phyloP scores from a whole-genome alignment of 805 yeast genomes.

The Ogataea salicorniae region DNA sequence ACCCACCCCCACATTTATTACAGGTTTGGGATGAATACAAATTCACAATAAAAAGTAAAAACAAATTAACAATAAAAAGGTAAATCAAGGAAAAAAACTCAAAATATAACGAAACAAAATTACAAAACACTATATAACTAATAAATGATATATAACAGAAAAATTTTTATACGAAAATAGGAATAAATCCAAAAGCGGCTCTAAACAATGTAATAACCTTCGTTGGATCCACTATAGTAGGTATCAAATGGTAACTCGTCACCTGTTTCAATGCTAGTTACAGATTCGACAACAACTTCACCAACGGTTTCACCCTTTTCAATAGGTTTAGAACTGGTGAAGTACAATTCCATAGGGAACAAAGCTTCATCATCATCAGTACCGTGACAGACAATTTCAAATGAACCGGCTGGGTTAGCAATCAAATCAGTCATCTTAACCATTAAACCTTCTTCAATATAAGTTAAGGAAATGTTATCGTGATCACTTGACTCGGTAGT shows the following conservation, averaged over 20 bases:
- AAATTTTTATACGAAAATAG: neutral
- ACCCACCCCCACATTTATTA: neutral
- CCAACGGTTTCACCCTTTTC: slow-evolving; percentile 35
- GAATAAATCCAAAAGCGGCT: no score
- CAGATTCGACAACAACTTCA: slow-evolving; percentile 62
- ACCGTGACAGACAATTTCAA: slow-evolving; percentile 73
- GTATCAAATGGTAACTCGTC: slow-evolving; percentile 66
- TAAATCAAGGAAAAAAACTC: no score
- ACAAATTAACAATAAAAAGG: no score
- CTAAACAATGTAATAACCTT: slow-evolving; percentile 50
- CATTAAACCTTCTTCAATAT: slow-evolving; percentile 63
- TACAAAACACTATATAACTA: no score
- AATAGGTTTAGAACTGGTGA: slow-evolving; percentile 36
- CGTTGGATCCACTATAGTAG: slow-evolving; percentile 51
- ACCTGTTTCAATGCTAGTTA: slow-evolving; percentile 42
- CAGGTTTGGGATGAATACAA: neutral
- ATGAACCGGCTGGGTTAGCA: slow-evolving; percentile 55
- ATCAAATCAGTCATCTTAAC: slow-evolving; percentile 55
- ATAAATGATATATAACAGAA: no score
- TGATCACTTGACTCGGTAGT: slow-evolving; percentile 47
- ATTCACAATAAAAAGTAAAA: no score
- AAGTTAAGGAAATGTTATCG: slow-evolving; percentile 51
- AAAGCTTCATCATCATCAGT: slow-evolving; percentile 68
- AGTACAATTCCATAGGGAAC: slow-evolving; percentile 80
- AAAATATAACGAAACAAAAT: no score